Conservation (phyloP, 1,139 yeast species). For the Suhomyces kunorum region DNA sequence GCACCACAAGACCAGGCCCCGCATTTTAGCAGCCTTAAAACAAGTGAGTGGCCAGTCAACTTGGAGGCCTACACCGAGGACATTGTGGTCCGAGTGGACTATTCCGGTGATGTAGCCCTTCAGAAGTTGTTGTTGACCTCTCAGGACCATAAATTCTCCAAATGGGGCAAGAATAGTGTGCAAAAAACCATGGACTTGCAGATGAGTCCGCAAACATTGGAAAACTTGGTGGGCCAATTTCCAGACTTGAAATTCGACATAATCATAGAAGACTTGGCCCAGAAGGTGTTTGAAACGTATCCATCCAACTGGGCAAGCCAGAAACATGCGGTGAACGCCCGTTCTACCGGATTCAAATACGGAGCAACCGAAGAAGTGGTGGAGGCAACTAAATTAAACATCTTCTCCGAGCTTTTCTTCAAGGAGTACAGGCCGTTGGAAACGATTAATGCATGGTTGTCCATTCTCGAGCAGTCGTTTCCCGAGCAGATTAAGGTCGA, state of each 20-base stretch:
- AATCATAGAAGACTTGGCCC: constrained; percentile 60
- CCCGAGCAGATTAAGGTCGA: constrained; percentile 63
- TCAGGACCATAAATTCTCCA: constrained; percentile 20
- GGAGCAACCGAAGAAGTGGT: constrained; percentile 24
- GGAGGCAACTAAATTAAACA: constrained; percentile 21
- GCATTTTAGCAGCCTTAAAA: constrained; percentile 28
- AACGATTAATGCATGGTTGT: constrained; percentile 73
- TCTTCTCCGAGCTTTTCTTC: constrained; percentile 56
- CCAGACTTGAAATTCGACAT: constrained; percentile 28
- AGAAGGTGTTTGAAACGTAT: constrained; percentile 54
- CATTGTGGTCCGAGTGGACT: constrained; percentile 50
- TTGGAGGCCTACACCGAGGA: constrained; percentile 51
- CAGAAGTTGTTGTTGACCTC: constrained; percentile 21
- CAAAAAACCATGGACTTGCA: constrained; percentile 38
- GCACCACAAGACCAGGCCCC: constrained; percentile 3
- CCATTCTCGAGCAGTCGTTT: constrained; percentile 53
- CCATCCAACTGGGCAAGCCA: constrained; percentile 32
- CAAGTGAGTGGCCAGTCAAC: constrained; percentile 45
- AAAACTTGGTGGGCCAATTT: constrained; percentile 23
- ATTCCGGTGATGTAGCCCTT: constrained; percentile 21
- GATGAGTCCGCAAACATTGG: constrained; percentile 26
- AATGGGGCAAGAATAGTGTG: constrained; percentile 37
- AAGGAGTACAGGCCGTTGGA: constrained; percentile 68
- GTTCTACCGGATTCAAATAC: constrained; percentile 15
- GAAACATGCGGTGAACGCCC: constrained; percentile 1